Evolutionary conservation across 768 basidiomycete species (phyloP).

Genomic region (Pleurotus citrinopileatus): DNA sequence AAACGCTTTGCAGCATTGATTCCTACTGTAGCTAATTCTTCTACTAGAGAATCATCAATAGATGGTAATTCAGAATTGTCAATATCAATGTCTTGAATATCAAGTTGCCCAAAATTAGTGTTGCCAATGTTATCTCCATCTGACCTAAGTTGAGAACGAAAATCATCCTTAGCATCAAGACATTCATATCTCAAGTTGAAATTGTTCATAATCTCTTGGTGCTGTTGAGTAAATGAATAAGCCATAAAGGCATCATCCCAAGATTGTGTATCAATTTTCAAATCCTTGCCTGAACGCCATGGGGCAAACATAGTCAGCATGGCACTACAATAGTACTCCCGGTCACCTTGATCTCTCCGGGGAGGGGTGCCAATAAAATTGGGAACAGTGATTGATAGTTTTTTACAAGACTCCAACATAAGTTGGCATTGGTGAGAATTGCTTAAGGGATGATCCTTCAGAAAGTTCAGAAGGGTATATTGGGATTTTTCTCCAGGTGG

Average conservation of each 20-base stretch:
- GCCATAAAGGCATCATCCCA: slow-evolving; percentile 26
- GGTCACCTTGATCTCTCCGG: slow-evolving; percentile 25
- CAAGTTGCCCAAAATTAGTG: not conserved
- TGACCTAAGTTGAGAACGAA: not conserved
- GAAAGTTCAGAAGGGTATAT: too few relatives aligned
- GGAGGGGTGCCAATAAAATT: slow-evolving; percentile 30
- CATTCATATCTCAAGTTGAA: slow-evolving; percentile 33
- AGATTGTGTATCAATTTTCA: slow-evolving; percentile 15
- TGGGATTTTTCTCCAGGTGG: too few relatives aligned
- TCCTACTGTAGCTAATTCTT: too few relatives aligned
- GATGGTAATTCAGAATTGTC: too few relatives aligned
- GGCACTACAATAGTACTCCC: slow-evolving; percentile 26
- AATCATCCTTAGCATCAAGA: slow-evolving; percentile 32
- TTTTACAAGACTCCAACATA: too few relatives aligned
- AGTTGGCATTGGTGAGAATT: too few relatives aligned
- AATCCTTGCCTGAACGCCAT: slow-evolving; percentile 24
- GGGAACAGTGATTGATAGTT: slow-evolving; percentile 16
- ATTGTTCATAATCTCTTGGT: not conserved
- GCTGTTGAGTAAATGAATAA: slow-evolving; percentile 11
- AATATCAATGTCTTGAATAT: slow-evolving; percentile 2
- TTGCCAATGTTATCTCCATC: not conserved
- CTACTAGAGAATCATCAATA: too few relatives aligned
- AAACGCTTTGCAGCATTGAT: too few relatives aligned
- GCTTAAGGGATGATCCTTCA: too few relatives aligned
- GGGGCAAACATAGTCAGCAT: slow-evolving; percentile 30